Percentiles rank a stretch among this genome's conserved stretches.
Evolutionary conservation across 164 flowering plant genomes (phyloP).

Genomic region (Cinnamomum micranthum): DNA sequence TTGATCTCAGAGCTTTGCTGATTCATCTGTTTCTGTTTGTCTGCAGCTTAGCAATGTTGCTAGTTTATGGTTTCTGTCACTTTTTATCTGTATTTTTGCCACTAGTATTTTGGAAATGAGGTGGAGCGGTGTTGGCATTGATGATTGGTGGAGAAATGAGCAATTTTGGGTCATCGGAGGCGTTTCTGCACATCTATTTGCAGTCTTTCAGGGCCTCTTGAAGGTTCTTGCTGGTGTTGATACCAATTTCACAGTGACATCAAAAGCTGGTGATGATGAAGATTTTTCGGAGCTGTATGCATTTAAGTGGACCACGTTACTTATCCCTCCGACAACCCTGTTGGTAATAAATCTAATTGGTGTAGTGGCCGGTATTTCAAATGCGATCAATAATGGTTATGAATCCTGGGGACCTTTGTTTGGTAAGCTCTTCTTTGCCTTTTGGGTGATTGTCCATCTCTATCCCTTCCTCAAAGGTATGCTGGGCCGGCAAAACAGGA

Average conservation of each 20-base stretch:
- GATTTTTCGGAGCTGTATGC: slow-evolving; percentile 51
- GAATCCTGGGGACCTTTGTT: slow-evolving; percentile 69
- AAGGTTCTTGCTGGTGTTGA: slow-evolving; percentile 66
- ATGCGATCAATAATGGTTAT: slow-evolving; percentile 67
- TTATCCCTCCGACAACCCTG: slow-evolving; percentile 61
- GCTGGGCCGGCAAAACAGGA: slow-evolving; percentile 53
- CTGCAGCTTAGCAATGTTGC: slow-evolving; percentile 61
- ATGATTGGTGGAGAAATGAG: slow-evolving; percentile 75
- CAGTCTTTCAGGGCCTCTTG: slow-evolving; percentile 58
- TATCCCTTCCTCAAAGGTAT: slow-evolving; percentile 71
- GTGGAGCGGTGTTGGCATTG: slow-evolving; percentile 73
- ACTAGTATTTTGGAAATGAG: slow-evolving; percentile 60
- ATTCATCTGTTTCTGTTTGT: slow-evolving; percentile 9
- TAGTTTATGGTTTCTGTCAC: slow-evolving; percentile 59
- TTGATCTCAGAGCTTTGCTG: not conserved
- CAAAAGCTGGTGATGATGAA: slow-evolving; percentile 54
- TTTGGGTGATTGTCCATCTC: slow-evolving; percentile 65
- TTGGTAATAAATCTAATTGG: slow-evolving; percentile 55
- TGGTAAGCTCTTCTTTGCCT: slow-evolving; percentile 60
- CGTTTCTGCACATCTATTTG: slow-evolving; percentile 59
- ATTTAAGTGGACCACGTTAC: slow-evolving; percentile 64
- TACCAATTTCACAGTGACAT: slow-evolving; percentile 58
- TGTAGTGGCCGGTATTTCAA: slow-evolving; percentile 58
- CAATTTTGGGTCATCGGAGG: slow-evolving; percentile 80
- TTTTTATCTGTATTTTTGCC: slow-evolving; percentile 55